Conservation (phyloP, 2,329 filamentous ascomycete species). For the Hypoxylon sp. region DNA sequence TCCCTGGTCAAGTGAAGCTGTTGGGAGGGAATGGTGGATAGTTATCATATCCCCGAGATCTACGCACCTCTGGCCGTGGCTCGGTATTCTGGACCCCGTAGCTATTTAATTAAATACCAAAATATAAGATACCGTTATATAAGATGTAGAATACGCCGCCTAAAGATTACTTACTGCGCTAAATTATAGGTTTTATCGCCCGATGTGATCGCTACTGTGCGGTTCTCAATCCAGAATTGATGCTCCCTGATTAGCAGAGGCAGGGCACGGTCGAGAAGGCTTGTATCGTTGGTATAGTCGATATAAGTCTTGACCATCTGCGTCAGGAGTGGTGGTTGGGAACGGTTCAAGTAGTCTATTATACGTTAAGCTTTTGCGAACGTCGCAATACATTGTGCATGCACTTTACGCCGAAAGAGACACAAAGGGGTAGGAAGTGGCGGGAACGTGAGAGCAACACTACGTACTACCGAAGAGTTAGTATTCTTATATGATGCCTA, state of each 20-base stretch:
- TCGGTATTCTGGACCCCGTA: slow-evolving; percentile 75
- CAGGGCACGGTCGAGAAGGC: slow-evolving; percentile 71
- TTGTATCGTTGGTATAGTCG: slow-evolving; percentile 74
- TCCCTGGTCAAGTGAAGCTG: not conserved
- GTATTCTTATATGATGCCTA: not conserved
- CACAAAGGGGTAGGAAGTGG: not conserved
- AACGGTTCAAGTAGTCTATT: slow-evolving; percentile 74
- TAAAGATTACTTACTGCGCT: slow-evolving; percentile 62
- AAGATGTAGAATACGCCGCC: not conserved
- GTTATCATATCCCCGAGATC: no score
- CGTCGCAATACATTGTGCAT: not conserved
- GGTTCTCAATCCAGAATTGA: slow-evolving; percentile 73
- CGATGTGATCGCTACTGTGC: slow-evolving; percentile 67
- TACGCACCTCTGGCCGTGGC: slow-evolving; percentile 70
- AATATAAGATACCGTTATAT: not conserved
- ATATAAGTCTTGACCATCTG: slow-evolving; percentile 77
- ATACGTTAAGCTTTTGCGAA: slow-evolving; percentile 12
- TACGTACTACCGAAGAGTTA: slow-evolving; percentile 33
- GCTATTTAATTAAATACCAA: slow-evolving; percentile 48
- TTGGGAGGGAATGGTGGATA: not conserved
- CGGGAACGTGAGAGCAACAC: not conserved
- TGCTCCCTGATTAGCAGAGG: slow-evolving; percentile 75
- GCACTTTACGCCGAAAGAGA: not conserved
- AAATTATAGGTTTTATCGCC: slow-evolving; percentile 66
- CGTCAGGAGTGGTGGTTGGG: slow-evolving; percentile 75